These are phyloP conservation scores for Ogataea minuta DNA, from an alignment of 805 yeast species.

Conservation along the genomic window DNA sequence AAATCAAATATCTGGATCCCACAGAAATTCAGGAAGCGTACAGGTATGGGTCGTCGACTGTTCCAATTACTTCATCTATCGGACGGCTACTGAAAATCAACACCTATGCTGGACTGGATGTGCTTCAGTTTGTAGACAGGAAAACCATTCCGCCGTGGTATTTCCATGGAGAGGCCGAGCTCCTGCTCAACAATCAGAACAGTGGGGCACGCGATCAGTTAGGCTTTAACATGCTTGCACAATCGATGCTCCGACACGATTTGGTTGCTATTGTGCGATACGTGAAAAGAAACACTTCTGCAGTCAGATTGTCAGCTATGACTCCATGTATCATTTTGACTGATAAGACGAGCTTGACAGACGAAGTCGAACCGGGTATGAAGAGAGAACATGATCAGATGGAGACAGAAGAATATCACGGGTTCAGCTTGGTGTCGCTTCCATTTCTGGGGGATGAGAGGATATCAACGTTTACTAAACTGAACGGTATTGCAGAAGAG, in stretches of 20 bases:
- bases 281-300: constrained; percentile 49
- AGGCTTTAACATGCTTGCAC: constrained; percentile 48
- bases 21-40: constrained; percentile 56
- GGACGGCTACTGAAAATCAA: constrained; percentile 42
- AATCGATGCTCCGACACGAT: constrained; percentile 47
- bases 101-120: constrained; percentile 55
- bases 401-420: constrained; percentile 30
- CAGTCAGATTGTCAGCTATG: constrained; percentile 51
- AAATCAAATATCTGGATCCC: neutral
- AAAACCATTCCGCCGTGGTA: constrained; percentile 54
- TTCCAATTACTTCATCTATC: constrained; percentile 51
- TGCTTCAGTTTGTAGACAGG: constrained; percentile 57
- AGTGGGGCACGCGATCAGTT: constrained; percentile 34
- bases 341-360: constrained; percentile 17
- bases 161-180: constrained; percentile 55
- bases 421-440: constrained; percentile 51
- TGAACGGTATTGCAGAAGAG: constrained; percentile 35
- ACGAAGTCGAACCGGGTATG: constrained; percentile 10
- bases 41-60: constrained; percentile 59
- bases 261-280: constrained; percentile 60
- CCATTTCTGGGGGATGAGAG: constrained; percentile 79
- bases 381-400: constrained; percentile 26
- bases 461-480: constrained; percentile 47
- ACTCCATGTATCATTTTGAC: constrained; percentile 43
- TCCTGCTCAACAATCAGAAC: constrained; percentile 35